A percentile compares a stretch with the other conserved stretches of the same genome.
Evolutionary conservation across 306 rosid species (phyloP).

Genomic region (Corylus avellana): DNA sequence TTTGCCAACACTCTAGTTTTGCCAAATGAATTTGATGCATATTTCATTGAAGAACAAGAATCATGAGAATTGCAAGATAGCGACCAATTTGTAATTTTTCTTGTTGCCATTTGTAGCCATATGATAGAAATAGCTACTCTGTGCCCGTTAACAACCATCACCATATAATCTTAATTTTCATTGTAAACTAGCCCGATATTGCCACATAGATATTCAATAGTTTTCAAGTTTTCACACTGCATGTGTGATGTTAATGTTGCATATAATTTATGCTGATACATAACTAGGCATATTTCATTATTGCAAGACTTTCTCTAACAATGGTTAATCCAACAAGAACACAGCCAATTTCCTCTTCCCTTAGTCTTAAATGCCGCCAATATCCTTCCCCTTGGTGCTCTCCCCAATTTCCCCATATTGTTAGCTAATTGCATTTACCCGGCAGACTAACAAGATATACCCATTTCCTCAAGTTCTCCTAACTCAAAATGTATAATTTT

Average conservation of each 20-base stretch:
- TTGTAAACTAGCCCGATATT: no score
- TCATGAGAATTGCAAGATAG: neutral
- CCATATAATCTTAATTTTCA: no score
- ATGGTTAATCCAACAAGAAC: neutral
- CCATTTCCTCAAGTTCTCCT: neutral
- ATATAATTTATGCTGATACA: no score
- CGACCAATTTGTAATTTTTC: neutral
- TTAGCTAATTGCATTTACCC: neutral
- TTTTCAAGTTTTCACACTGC: no score
- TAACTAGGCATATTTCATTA: neutral
- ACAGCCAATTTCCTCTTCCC: neutral
- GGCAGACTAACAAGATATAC: neutral
- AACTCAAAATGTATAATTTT: neutral
- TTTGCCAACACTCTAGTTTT: no score
- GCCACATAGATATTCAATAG: no score
- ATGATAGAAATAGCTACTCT: no score
- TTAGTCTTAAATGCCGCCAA: neutral
- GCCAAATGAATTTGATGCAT: no score
- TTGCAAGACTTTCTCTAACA: neutral
- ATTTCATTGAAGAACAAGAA: neutral
- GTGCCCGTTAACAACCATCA: no score
- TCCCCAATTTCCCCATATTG: neutral
- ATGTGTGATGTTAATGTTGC: no score
- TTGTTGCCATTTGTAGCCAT: neutral
- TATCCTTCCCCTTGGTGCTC: neutral